Evolutionary conservation across 2,329 filamentous ascomycete species (phyloP), one percentile per base, ranked within the genome.

Genomic region (Pleomassaria siparia): DNA sequence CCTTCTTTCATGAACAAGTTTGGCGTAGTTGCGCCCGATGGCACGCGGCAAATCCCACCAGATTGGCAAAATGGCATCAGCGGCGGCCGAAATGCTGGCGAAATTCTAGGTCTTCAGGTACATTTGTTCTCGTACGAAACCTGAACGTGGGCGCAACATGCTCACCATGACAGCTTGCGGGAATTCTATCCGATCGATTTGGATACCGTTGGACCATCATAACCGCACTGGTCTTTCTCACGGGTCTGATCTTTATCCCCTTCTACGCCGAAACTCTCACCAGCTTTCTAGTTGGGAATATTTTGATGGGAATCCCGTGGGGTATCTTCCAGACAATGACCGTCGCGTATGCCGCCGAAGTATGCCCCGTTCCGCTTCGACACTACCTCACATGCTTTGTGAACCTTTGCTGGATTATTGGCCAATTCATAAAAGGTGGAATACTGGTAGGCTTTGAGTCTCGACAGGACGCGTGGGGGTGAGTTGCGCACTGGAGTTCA

Each of bases 341-440:
- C 4, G 72, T 82, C 49, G 83, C 84, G 1, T 89, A 89, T 60
- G 85, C 85, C 28, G 82, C 83, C 44, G 86, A 89, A 6, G 8
- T 47, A 3, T 42, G 44, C 30, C 44, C 44, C 7, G 70, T 60
- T 7, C 63, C 70, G 44, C 68, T 74, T n/a, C 59, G 73, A 1
- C 65, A n/a, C 29, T 60, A 63, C 26, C 44, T 65, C 11, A 62
- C 62, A 2, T 86, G 84, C 5, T 88, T 86, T 52, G 81, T 87
- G 67, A 87, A 87, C 70, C 82, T 85, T 57, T 88, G 85, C 74
- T 88, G 85, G 84, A 85, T 83, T 16, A 72, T 88, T 29, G 86
- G 86, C 13, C 85, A 88, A 65, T 76, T 85, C 50, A 82, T 88
- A 40, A 84, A 81, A 24, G 84, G 86, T 45, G 84, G 83, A 11